Evolutionary conservation across 176 grass and related monocot genomes (phyloP).

Genomic region (Chrysopogon serrulatus): DNA sequence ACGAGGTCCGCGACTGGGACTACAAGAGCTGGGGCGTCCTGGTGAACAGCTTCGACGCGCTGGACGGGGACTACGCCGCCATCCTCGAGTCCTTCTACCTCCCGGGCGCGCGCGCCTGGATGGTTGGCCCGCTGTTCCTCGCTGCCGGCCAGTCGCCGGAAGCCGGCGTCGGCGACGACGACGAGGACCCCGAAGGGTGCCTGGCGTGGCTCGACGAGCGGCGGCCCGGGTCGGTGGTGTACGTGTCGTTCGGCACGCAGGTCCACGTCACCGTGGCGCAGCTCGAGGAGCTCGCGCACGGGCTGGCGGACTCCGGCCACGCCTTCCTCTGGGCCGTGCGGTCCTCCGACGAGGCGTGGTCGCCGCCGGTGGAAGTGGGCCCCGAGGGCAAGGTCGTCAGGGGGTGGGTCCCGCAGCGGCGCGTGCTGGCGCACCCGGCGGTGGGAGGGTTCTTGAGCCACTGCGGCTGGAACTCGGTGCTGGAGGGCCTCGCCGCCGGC

Average conservation of each 20-base stretch:
- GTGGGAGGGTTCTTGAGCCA: constrained; percentile 53
- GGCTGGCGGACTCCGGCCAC: constrained; percentile 41
- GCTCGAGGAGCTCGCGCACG: constrained; percentile 53
- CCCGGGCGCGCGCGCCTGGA: constrained; percentile 22
- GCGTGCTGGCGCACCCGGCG: constrained; percentile 33
- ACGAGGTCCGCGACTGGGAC: constrained; percentile 24
- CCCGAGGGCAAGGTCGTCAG: constrained; percentile 16
- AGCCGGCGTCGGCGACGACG: neutral
- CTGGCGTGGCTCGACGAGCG: constrained; percentile 49
- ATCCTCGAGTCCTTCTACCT: constrained; percentile 41
- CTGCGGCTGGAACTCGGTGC: constrained; percentile 37
- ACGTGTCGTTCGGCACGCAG: constrained; percentile 70
- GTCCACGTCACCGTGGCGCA: constrained; percentile 30
- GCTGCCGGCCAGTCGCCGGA: neutral
- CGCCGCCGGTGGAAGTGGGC: neutral
- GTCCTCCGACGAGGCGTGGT: constrained; percentile 23
- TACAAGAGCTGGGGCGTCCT: constrained; percentile 29
- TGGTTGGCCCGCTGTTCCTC: constrained; percentile 34
- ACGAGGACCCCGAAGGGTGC: constrained; percentile 42
- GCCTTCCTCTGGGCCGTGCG: constrained; percentile 59
- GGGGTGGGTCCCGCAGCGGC: constrained; percentile 48
- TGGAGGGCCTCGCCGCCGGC: constrained; percentile 37
- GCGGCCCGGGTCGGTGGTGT: constrained; percentile 37
- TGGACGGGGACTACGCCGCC: constrained; percentile 42
- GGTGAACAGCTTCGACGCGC: constrained; percentile 61